Percentiles rank a stretch among this genome's conserved stretches.
Conservation (phyloP, 2,329 filamentous ascomycete species). For the Fusarium kyushuense region DNA sequence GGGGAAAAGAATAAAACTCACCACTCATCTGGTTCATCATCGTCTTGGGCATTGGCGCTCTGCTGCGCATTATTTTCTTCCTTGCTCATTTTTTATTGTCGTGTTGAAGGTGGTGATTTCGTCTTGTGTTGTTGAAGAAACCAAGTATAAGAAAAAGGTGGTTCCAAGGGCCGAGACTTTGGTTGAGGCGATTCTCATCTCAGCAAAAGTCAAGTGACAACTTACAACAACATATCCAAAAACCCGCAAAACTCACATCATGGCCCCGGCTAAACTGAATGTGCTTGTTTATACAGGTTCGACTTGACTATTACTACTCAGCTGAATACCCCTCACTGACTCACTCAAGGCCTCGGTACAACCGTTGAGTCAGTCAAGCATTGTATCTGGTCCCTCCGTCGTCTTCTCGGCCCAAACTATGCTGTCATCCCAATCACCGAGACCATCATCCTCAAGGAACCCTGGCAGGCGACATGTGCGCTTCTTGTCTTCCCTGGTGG, state of each 20-base stretch:
- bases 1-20: conserved; percentile 58
- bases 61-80: conserved; percentile 59
- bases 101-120: neutral
- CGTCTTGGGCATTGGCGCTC: conserved; percentile 55
- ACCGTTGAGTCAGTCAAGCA: conserved; percentile 91
- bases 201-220: conserved; percentile 44
- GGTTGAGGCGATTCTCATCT: conserved; percentile 33
- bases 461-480: conserved; percentile 88
- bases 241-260: conserved; percentile 50
- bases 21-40: conserved; percentile 96
- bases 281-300: conserved; percentile 92
- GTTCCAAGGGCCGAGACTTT: conserved; percentile 42
- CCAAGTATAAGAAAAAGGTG: conserved; percentile 37
- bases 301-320: neutral
- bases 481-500: conserved; percentile 93
- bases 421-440: conserved; percentile 89
- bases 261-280: conserved; percentile 82
- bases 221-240: neutral
- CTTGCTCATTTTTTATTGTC: conserved; percentile 59
- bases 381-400: conserved; percentile 86
- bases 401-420: conserved; percentile 89
- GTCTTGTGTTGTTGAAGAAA: conserved; percentile 15
- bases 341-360: conserved; percentile 77
- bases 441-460: conserved; percentile 85
- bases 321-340: conserved; percentile 10